These are phyloP conservation scores for Ophiostoma sp. DNA, from an alignment of 2,329 filamentous ascomycete species.

Conservation along the genomic window DNA sequence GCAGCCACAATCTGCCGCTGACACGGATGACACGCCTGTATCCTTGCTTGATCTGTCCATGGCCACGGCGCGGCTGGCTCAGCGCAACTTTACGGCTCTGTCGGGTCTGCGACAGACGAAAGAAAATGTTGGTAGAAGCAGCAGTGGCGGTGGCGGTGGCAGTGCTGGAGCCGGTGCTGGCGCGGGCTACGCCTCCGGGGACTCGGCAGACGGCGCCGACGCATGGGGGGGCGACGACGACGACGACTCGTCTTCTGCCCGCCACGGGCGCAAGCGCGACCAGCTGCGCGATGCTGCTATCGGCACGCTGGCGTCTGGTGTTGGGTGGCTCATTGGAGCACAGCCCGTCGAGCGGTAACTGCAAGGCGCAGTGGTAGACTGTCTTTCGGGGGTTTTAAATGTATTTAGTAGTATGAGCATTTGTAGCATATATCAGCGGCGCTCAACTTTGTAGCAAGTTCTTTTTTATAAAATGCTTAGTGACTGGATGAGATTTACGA, in stretches of 20 bases:
- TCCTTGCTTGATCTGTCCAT: constrained; percentile 60
- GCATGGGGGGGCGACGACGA: constrained; percentile 22
- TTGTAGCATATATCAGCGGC: too few species aligned
- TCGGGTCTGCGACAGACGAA: constrained; percentile 46
- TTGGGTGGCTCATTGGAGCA: constrained; percentile 63
- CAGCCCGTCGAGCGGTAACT: constrained; percentile 36
- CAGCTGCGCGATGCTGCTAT: constrained; percentile 62
- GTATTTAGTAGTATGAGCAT: too few species aligned
- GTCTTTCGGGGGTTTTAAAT: too few species aligned
- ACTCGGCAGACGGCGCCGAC: constrained; percentile 10
- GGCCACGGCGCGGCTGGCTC: constrained; percentile 55
- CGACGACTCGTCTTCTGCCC: constrained; percentile 15
- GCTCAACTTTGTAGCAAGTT: too few species aligned
- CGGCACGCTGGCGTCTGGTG: constrained; percentile 60
- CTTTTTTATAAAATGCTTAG: too few species aligned
- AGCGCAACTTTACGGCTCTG: constrained; percentile 53
- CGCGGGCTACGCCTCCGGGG: constrained; percentile 23
- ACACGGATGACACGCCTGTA: constrained; percentile 53
- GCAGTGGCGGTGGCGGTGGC: constrained; percentile 34
- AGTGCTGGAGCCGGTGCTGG: not conserved
- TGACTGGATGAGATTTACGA: too few species aligned
- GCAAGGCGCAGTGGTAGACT: too few species aligned
- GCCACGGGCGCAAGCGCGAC: constrained; percentile 61
- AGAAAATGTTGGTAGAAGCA: constrained; percentile 28
- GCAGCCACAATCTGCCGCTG: not conserved